Evolutionary conservation across 768 basidiomycete genomes (phyloP).

Genomic region (Wakefieldia striispora): DNA sequence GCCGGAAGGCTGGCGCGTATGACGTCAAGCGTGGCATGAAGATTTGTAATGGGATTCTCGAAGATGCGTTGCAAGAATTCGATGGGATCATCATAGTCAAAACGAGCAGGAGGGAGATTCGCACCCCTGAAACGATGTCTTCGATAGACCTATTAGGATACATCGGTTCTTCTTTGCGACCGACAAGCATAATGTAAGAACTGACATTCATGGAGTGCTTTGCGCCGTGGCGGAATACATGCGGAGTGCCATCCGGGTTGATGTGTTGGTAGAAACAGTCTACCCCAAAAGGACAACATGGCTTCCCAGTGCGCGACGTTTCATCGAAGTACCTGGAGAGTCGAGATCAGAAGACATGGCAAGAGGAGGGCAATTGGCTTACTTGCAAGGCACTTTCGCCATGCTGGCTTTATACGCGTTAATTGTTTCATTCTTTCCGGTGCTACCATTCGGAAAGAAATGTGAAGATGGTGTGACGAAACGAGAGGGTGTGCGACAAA

Average conservation of each 20-base stretch:
- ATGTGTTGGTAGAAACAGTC: constrained; percentile 81
- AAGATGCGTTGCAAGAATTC: constrained; percentile 51
- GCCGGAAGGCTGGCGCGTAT: constrained; percentile 33
- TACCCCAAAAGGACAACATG: constrained; percentile 73
- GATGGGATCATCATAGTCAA: constrained; percentile 31
- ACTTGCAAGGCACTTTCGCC: constrained; percentile 68
- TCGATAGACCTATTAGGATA: constrained; percentile 23
- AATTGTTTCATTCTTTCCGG: constrained; percentile 50
- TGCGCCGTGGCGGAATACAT: constrained; percentile 54
- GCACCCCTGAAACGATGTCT: constrained; percentile 21
- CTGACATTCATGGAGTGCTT: constrained; percentile 53
- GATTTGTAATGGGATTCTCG: constrained; percentile 43
- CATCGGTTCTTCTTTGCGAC: constrained; percentile 10
- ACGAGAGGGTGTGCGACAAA: constrained; percentile 65
- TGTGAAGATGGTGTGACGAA: constrained; percentile 75
- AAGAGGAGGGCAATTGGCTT: constrained; percentile 18
- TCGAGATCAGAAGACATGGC: neutral
- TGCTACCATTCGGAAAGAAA: constrained; percentile 55
- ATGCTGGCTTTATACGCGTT: constrained; percentile 71
- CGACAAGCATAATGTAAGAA: constrained; percentile 32
- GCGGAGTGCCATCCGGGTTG: constrained; percentile 62
- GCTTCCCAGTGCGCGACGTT: constrained; percentile 43
- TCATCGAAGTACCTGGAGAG: constrained; percentile 56
- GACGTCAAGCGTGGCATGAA: constrained; percentile 40
- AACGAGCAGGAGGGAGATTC: constrained; percentile 26